These are phyloP conservation scores for Picea abies DNA, from an alignment of 83 land plant species.

Conservation along the genomic window DNA sequence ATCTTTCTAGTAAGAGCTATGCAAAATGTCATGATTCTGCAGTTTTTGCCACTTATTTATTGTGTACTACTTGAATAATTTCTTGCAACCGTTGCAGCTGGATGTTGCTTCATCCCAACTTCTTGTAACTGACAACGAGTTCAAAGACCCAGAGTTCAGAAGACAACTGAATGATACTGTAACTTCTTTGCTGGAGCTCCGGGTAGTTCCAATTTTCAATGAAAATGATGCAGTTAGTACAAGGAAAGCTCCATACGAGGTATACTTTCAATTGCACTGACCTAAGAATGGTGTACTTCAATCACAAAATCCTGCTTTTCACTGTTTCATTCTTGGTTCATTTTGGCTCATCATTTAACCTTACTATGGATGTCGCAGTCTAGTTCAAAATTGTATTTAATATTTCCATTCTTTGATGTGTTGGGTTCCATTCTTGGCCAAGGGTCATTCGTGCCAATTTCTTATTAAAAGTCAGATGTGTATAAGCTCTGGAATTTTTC, in stretches of 20 bases:
- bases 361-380: not conserved
- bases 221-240: constrained; percentile 98
- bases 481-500: too few relatives aligned
- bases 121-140: constrained; percentile 95
- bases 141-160: constrained; percentile 51
- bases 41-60: not conserved
- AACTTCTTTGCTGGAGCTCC: too few relatives aligned
- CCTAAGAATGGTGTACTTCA: not conserved
- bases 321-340: not conserved
- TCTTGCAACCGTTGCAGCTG: constrained; percentile 55
- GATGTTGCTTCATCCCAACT: constrained; percentile 94
- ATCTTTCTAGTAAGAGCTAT: not conserved
- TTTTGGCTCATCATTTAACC: constrained; percentile 2
- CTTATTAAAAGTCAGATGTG: too few relatives aligned
- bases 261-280: not conserved
- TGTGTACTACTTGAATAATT: not conserved
- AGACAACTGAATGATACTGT: too few relatives aligned
- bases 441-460: too few relatives aligned
- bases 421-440: not conserved
- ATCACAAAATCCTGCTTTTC: not conserved
- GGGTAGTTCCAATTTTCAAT: constrained; percentile 88
- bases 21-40: not conserved
- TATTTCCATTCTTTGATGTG: not conserved
- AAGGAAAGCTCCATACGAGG: constrained; percentile 95
- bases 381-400: not conserved